Evolutionary conservation across 495 filamentous ascomycete species (phyloP), one percentile per base, ranked within the genome.

Genomic region (Penicillium angulare): DNA sequence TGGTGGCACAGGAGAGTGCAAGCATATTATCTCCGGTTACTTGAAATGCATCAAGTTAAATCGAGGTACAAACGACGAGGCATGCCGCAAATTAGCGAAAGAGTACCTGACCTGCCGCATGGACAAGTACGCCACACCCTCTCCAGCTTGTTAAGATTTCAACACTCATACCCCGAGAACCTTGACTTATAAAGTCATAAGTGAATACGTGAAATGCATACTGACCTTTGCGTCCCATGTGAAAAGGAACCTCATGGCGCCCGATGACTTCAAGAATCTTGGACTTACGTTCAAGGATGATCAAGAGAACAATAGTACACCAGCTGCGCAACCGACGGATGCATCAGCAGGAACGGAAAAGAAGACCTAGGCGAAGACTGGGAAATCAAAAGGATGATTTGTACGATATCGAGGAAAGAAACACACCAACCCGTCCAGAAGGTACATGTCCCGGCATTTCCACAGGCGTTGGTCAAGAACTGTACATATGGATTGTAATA

Each of bases 261-360:
- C 82, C 44, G 93, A 98, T 61, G 85, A 92, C 46, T 89, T 97
- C 61, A 87, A 87, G 69, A 98, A 98, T 56, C 75, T 98, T 20
- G 93, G 93, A 1, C 91, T 95, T 50, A 71, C 73, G 10, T 88
- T 89, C 23, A 70, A 79, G 35, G 64, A 77, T 7, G 59, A 66
- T 9, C 52, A 60, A 47, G n/a, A 43, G 8, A 56, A 60, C 22
- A 34, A 33, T 9, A 36, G 33, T 9, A 15, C 50, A 0, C 26
- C 55, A 13, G 18, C 43, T 9, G 36, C 32, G 15, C 34, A 40
- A 40, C 12, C 47, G 20, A 16, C 53, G 15, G 43, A 47, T 44
- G 27, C 31, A 34, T 17, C 51, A 44, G 15, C 16, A 44, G 16
- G n/a, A 44, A 32, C 42, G 3, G 15, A 4, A 7, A 26, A 21